Evolutionary conservation across 805 yeast species (phyloP), one percentile per base, ranked within the genome.

Genomic region (Candida maltosa): DNA sequence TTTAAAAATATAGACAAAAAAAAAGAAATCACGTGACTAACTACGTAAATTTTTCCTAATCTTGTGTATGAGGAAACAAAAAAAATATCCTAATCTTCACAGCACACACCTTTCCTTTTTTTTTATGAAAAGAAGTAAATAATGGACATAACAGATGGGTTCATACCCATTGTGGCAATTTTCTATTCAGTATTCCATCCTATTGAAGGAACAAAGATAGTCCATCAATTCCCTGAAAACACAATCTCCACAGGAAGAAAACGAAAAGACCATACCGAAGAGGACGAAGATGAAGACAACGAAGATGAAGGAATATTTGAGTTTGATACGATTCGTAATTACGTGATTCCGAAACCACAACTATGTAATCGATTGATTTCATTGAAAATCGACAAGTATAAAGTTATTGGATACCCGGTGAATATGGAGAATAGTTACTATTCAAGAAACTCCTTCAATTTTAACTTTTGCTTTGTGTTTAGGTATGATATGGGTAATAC

Each of bases 141-240:
- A 16, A 62, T 63, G 68, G 63, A 58, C 26, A 46, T 49, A 26
- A 46, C 48, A 22, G 73, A 66, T 56, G 96, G 95, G 15, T 88
- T 89, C 52, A 83, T 82, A 5, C 95, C 95, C n/a, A 87, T 93
- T 12, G 70, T 77, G 38, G 93, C 96, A 2, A 69, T 88, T 29
- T 89, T 93, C 56, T 93, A 87, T 57, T 80, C 96, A 0, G 87
- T 86, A 0, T 93, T 93, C 60, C 97, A 93, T 50, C 97, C 97
- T 0, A 85, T 93, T 0, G 95, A 88, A 51, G 98, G 98, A 1
- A 83, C 97, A 0, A 87, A 88, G 59, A 89, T 91, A 5, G 74
- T 85, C 4, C 85, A 84, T 49, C 96, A 93, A 55, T 94, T 87
- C 0, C 98, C 98, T 2, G 77, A 80, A 26, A 86, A 87, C 5